These are phyloP conservation scores for Saitozyma podzolica DNA, from an alignment of 768 basidiomycete species.

Conservation along the genomic window DNA sequence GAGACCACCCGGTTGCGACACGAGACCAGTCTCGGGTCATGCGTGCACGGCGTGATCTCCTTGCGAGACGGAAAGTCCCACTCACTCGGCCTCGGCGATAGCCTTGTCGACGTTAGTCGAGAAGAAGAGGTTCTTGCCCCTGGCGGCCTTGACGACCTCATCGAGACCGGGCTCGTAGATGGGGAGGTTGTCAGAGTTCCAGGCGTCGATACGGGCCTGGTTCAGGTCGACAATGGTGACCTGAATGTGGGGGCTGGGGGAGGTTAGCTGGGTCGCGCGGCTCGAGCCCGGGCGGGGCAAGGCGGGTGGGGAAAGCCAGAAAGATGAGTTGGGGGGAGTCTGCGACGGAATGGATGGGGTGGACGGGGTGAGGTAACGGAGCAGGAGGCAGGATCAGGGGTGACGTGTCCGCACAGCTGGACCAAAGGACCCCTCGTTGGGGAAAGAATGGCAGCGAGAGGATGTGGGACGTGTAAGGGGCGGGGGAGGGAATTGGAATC, in stretches of 20 bases:
- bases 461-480: too few relatives aligned
- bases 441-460: background rate
- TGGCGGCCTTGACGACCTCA: conserved; percentile 79
- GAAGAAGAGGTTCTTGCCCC: conserved; percentile 96
- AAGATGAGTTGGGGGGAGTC: background rate
- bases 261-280: background rate
- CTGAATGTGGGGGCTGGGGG: conserved; percentile 67
- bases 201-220: conserved; percentile 88
- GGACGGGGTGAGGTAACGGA: background rate
- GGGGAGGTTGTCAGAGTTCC: conserved; percentile 85
- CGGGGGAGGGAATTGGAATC: too few relatives aligned
- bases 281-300: background rate
- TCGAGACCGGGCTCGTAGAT: conserved; percentile 98
- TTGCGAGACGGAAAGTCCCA: conserved; percentile 1
- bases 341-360: background rate
- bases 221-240: conserved; percentile 99
- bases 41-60: too few relatives aligned
- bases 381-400: too few relatives aligned
- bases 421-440: background rate
- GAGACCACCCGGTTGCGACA: too few relatives aligned
- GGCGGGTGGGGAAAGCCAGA: background rate
- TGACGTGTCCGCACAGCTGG: background rate
- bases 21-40: too few relatives aligned
- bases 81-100: conserved; percentile 81
- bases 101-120: conserved; percentile 89